A percentile compares a stretch with the other conserved stretches of the same genome.
Evolutionary conservation across 352 stramenopile species (phyloP).

Genomic region (Pythium sp.): DNA sequence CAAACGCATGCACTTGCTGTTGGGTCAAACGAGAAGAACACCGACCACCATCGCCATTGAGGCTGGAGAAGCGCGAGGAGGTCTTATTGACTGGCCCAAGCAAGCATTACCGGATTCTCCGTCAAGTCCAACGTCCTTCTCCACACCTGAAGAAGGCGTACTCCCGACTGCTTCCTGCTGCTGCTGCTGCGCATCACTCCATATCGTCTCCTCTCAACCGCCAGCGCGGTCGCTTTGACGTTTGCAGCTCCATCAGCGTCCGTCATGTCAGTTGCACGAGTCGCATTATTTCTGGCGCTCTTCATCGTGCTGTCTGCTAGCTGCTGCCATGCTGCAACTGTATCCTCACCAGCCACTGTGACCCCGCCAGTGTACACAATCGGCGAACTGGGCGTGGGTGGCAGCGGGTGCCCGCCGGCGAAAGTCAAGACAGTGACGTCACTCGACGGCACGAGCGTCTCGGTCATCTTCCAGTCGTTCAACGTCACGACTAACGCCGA

Average conservation of each 20-base stretch:
- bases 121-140: conserved; percentile 5
- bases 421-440: conserved; percentile 11
- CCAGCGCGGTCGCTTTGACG: neutral
- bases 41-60: neutral
- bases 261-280: neutral
- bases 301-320: neutral
- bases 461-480: conserved; percentile 28
- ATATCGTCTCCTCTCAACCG: neutral
- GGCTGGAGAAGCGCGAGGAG: neutral
- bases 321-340: neutral
- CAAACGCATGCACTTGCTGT: neutral
- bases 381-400: conserved; percentile 16
- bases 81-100: neutral
- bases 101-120: conserved; percentile 13
- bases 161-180: neutral
- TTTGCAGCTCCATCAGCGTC: neutral
- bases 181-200: neutral
- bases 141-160: conserved; percentile 7
- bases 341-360: neutral
- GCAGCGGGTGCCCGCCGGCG: conserved; percentile 21
- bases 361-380: conserved; percentile 14
- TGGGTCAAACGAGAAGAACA: neutral
- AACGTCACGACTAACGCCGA: neutral
- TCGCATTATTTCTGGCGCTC: neutral
- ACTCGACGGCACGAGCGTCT: conserved; percentile 23